Percentiles rank a stretch among this genome's conserved stretches.
phyloP scores from a whole-genome alignment of 208 protist species.

The Trypanosoma mega region DNA sequence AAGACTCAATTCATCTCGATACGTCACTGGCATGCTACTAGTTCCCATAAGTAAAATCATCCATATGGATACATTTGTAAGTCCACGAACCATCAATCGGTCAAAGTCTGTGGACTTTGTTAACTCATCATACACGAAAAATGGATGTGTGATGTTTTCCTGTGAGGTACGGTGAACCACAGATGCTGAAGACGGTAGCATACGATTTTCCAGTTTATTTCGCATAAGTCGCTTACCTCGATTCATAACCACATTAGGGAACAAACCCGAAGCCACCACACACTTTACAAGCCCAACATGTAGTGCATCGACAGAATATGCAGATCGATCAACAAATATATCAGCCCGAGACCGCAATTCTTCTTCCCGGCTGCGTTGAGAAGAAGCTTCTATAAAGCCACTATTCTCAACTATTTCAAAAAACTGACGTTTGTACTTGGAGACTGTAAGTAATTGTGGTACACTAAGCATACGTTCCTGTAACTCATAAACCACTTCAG shows the following conservation, averaged over 20 bases:
- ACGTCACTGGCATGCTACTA: constrained; percentile 43
- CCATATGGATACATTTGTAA: constrained; percentile 70
- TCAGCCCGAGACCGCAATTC: constrained; percentile 21
- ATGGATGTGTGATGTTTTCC: constrained; percentile 50
- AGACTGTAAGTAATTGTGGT: constrained; percentile 48
- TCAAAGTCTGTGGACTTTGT: constrained; percentile 29
- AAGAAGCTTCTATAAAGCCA: constrained; percentile 41
- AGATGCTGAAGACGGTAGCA: constrained; percentile 37
- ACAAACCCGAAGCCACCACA: constrained; percentile 51
- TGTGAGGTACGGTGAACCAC: constrained; percentile 42
- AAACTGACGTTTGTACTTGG: constrained; percentile 76
- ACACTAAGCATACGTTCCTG: constrained; percentile 63
- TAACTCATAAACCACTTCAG: constrained; percentile 39
- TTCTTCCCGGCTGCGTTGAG: not conserved
- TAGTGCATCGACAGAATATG: constrained; percentile 47
- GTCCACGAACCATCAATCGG: constrained; percentile 34
- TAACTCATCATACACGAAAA: constrained; percentile 71
- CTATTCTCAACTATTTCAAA: constrained; percentile 51
- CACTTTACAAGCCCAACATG: constrained; percentile 73
- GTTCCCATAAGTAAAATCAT: constrained; percentile 66
- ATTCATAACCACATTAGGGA: constrained; percentile 69
- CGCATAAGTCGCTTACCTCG: constrained; percentile 42
- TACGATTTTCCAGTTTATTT: constrained; percentile 46
- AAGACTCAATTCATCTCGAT: constrained; percentile 55
- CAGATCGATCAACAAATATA: constrained; percentile 65